These are phyloP conservation scores for Sindora glabra DNA, from an alignment of 306 rosid genomes.

Conservation along the genomic window DNA sequence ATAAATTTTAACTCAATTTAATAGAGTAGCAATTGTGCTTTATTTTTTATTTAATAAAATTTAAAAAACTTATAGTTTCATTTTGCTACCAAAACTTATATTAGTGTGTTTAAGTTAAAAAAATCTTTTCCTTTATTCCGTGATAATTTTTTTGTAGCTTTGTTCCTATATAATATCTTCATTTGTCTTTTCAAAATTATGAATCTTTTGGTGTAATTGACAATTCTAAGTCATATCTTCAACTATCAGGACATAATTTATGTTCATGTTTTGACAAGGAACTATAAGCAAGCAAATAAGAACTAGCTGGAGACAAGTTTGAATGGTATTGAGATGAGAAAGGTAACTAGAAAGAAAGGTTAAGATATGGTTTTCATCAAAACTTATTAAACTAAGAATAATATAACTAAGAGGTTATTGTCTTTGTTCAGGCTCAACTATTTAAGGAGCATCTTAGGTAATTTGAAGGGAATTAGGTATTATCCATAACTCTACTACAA, in stretches of 20 bases:
- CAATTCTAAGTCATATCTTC: too few species aligned
- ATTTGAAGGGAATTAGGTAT: slow-evolving; percentile 25
- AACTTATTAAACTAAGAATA: not conserved
- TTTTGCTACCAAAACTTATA: too few species aligned
- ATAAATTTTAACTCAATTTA: too few species aligned
- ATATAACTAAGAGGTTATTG: not conserved
- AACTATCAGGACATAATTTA: slow-evolving; percentile 40
- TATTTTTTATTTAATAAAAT: too few species aligned
- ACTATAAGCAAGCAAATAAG: slow-evolving; percentile 28
- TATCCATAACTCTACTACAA: not conserved
- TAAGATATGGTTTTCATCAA: not conserved
- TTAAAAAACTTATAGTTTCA: too few species aligned
- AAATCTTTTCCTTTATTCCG: too few species aligned
- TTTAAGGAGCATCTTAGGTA: slow-evolving; percentile 23
- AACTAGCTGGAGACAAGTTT: slow-evolving; percentile 41
- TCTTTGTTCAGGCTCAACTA: slow-evolving; percentile 31
- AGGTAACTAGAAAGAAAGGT: slow-evolving; percentile 1
- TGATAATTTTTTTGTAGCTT: too few species aligned
- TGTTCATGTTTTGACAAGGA: slow-evolving; percentile 42
- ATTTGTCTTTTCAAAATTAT: too few species aligned
- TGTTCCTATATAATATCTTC: too few species aligned
- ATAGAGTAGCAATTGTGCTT: too few species aligned
- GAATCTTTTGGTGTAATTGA: too few species aligned
- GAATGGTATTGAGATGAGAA: slow-evolving; percentile 29
- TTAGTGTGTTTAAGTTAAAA: too few species aligned